Conservation (phyloP, 768 basidiomycete species). For the Panaeolus cyanescens region DNA sequence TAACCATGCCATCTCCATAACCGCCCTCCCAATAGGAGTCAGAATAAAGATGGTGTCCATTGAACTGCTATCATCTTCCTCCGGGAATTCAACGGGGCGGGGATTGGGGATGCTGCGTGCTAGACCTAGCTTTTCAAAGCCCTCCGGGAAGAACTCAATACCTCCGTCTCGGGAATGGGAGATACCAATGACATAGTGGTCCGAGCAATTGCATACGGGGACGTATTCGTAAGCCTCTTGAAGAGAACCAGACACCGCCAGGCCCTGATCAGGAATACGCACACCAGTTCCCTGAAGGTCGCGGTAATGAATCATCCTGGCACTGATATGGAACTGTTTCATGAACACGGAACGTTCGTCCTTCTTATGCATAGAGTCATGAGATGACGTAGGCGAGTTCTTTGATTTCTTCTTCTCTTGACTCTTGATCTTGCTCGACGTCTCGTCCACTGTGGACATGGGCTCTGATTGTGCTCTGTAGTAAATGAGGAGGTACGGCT, state of each 20-base stretch:
- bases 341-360: constrained; percentile 55
- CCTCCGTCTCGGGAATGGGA: constrained; percentile 66
- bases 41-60: constrained; percentile 45
- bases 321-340: constrained; percentile 69
- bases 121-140: constrained; percentile 74
- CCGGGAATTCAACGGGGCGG: constrained; percentile 16
- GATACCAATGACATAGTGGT: constrained; percentile 56
- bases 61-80: constrained; percentile 28
- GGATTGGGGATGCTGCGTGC: constrained; percentile 41
- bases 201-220: constrained; percentile 25
- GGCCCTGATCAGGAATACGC: constrained; percentile 70
- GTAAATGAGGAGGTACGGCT: constrained; percentile 78
- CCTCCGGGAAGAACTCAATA: constrained; percentile 81
- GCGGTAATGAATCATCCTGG: constrained; percentile 69
- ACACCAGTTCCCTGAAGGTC: constrained; percentile 76
- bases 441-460: constrained; percentile 11
- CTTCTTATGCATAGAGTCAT: constrained; percentile 30
- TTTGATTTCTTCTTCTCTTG: constrained; percentile 47
- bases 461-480: constrained; percentile 47
- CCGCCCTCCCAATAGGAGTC: constrained; percentile 54
- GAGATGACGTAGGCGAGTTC: constrained; percentile 37
- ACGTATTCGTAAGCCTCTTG: constrained; percentile 52
- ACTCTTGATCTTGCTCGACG: constrained; percentile 32
- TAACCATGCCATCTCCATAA: constrained; percentile 58
- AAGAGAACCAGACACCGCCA: constrained; percentile 65